Evolutionary conservation across 1,284 basidiomycete species (phyloP), one percentile per base, ranked within the genome.

Genomic region (Neonothopanus nambi): DNA sequence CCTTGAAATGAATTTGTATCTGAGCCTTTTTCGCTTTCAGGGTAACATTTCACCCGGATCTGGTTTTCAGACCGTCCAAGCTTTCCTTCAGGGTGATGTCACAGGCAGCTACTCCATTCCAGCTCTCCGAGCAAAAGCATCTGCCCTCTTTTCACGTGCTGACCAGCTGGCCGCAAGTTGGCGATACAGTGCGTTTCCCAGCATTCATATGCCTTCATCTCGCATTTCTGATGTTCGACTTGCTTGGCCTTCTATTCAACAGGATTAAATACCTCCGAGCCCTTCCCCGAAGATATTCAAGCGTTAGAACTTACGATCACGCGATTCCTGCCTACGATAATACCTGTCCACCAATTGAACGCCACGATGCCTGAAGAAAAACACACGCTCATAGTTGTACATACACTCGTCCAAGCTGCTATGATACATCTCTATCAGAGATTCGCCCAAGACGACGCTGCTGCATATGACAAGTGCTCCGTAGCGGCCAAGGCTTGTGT

Each of bases 61-160:
- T 48, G 74, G 79, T 44, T 77, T 79, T 53, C 80, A 82, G 38
- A 86, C 84, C 9, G 76, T 82, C 51, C 77, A 76, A 52, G 71
- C 78, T 39, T 89, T 89, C 68, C 76, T 89, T 52, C 74, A 81
- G 53, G 83, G 78, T 35, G 79, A 80, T 51, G 70, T 80, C 35
- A 74, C 79, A 5, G 77, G 74, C 47, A 80, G 84, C 18, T 88
- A 85, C 65, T 84, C 85, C 5, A 75, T 76, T 35, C 70, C 74
- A 26, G 84, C 87, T 5, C 67, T 88, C 55, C 82, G 85, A 58
- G 84, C 79, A 43, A 91, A 91, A 68, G 86, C 86, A 9, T 83
- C 88, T n/a, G 79, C 85, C 13, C 74, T 91, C 20, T 86, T 86
- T 61, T 78, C 87, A 53, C 81, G 79, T 40, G 86, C 87, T 30